These are phyloP conservation scores for Rubus idaeus DNA, from an alignment of 306 rosid genomes.

Conservation along the genomic window DNA sequence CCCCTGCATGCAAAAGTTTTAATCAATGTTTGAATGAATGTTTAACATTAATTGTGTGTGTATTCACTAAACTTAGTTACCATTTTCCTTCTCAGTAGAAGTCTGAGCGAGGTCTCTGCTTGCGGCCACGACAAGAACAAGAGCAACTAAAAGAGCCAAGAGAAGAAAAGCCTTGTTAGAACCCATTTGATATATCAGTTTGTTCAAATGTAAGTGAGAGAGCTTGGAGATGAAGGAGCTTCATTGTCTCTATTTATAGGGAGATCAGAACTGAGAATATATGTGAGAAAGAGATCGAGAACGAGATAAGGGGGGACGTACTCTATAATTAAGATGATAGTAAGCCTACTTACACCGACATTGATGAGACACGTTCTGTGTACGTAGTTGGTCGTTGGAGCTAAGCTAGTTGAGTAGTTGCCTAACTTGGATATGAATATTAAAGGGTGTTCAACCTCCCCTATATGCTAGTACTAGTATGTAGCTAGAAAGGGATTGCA, in stretches of 20 bases:
- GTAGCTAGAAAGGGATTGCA: background rate
- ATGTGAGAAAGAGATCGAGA: background rate
- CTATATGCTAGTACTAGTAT: no score
- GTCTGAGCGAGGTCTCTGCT: slow-evolving; percentile 3
- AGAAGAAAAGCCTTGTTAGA: slow-evolving; percentile 9
- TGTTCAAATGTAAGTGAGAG: background rate
- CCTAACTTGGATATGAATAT: background rate
- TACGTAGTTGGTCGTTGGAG: slow-evolving; percentile 1
- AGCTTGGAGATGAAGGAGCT: slow-evolving; percentile 1
- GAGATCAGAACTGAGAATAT: background rate
- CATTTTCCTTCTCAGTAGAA: background rate
- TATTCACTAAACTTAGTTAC: background rate
- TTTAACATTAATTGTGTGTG: background rate
- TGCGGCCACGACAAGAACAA: background rate
- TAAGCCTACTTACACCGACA: background rate
- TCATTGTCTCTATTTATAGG: background rate
- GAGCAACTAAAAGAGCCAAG: slow-evolving; percentile 3
- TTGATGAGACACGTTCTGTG: background rate
- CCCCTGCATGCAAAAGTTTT: slow-evolving; percentile 4
- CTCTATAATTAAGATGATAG: background rate
- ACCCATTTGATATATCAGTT: background rate
- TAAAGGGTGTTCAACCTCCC: background rate
- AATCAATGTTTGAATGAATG: background rate
- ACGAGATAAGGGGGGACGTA: background rate
- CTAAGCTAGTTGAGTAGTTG: background rate